Evolutionary conservation across 2,329 filamentous ascomycete genomes (phyloP), one percentile per base, ranked within the genome.

Genomic region (Basipetospora chlamydospora): DNA sequence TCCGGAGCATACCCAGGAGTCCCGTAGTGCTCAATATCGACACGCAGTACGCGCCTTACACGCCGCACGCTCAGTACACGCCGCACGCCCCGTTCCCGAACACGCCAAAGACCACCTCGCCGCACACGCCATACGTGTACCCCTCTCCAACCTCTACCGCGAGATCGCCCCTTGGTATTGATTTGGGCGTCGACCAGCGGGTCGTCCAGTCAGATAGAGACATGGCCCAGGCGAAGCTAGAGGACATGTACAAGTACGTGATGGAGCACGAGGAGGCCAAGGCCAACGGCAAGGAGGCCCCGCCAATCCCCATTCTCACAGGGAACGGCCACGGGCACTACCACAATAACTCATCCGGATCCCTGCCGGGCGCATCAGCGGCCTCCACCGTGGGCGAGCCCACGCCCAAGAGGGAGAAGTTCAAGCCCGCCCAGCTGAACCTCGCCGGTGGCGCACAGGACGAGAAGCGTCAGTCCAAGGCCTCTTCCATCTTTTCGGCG

Each of bases 211-310:
- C 73, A 41, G 83, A 94, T 57, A 74, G 71, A 52, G 67, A 70
- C 49, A 78, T 79, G 61, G 77, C 83, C 43, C 77, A 90, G 55
- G 67, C 78, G 44, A 82, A 94, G 54, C 76, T 95, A 56, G 86
- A 94, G 55, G 76, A 83, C 48, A 76, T 96, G 54, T 96, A 95
- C 59, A 85, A 78, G 42, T 80, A 86, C 46, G 87, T 94, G 44
- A 80, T 94, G 77, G 84, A 86, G 55, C 82, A 93, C 47, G 87
- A 95, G 49, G 73, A 70, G 40, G 73, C 73, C 35, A 78, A 77
- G 53, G 61, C 67, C 44, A 64, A 63, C 33, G 73, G 74, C 22
- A 50, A 70, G 7, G 33, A 31, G 15, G 33, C 36, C 10, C 42
- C 42, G 8, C 40, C 41, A 22, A 21, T 43, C 26, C 40, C 42